These are phyloP conservation scores for Curvularia verruculosa DNA, from an alignment of 2,329 filamentous ascomycete species.

Conservation along the genomic window DNA sequence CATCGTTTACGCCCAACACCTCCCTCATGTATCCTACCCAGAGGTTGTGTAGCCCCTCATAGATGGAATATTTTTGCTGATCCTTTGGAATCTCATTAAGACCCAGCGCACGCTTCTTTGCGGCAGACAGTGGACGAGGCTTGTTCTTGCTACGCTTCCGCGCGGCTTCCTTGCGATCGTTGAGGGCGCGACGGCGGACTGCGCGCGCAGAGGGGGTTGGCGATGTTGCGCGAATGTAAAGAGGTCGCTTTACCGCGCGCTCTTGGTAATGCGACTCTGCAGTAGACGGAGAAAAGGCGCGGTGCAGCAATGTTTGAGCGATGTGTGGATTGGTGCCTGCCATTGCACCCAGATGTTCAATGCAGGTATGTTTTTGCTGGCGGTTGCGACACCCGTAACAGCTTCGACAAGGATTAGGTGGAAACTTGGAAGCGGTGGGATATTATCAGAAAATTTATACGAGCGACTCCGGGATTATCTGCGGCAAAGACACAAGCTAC, in stretches of 20 bases:
- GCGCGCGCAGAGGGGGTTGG: slow-evolving; percentile 60
- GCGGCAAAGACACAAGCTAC: background rate
- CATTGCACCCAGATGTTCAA: slow-evolving; percentile 17
- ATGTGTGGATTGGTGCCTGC: slow-evolving; percentile 27
- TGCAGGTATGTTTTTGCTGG: background rate
- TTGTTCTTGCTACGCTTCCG: slow-evolving; percentile 54
- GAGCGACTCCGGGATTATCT: background rate
- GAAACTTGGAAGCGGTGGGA: background rate
- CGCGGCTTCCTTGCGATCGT: slow-evolving; percentile 42
- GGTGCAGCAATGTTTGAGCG: slow-evolving; percentile 67
- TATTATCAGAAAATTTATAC: background rate
- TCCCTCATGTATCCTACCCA: slow-evolving; percentile 89
- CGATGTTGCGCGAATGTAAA: slow-evolving; percentile 78
- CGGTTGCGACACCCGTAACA: background rate
- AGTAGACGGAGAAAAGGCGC: slow-evolving; percentile 78
- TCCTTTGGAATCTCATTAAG: slow-evolving; percentile 76
- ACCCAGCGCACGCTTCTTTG: slow-evolving; percentile 73
- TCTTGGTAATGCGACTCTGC: slow-evolving; percentile 76
- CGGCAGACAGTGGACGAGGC: slow-evolving; percentile 75
- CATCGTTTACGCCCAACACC: slow-evolving; percentile 67
- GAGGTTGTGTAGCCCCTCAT: slow-evolving; percentile 75
- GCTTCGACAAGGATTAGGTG: background rate
- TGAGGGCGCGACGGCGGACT: slow-evolving; percentile 60
- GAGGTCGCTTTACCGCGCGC: slow-evolving; percentile 80
- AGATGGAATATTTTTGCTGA: slow-evolving; percentile 74